Evolutionary conservation across 371 early-diverging fungal genomes (phyloP).

Genomic region (Sporodiniella umbellata): DNA sequence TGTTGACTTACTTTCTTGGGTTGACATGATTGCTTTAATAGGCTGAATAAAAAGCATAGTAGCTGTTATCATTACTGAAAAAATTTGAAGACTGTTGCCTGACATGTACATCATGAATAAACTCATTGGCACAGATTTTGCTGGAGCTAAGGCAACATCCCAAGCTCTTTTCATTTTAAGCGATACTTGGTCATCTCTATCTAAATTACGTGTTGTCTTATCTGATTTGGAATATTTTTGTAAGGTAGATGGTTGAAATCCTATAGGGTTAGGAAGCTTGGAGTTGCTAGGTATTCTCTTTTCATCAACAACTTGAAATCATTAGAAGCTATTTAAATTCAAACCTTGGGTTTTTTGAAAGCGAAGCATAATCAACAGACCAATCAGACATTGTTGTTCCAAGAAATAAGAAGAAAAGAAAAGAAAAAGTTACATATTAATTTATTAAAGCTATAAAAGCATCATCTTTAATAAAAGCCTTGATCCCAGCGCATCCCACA

Average conservation of each 20-base stretch:
- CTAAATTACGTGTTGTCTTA: background rate
- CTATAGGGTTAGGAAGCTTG: slow-evolving; percentile 33
- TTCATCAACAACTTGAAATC: background rate
- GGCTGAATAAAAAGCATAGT: slow-evolving; percentile 90
- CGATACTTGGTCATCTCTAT: background rate
- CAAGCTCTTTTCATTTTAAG: slow-evolving; percentile 77
- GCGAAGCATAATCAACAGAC: slow-evolving; percentile 38
- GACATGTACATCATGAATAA: slow-evolving; percentile 98
- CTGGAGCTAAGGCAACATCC: slow-evolving; percentile 92
- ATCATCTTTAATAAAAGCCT: slow-evolving; percentile 27
- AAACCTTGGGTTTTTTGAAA: slow-evolving; percentile 18
- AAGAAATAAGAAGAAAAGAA: background rate
- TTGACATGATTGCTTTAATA: slow-evolving; percentile 70
- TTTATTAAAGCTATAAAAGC: background rate
- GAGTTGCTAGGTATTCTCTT: background rate
- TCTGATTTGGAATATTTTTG: slow-evolving; percentile 17
- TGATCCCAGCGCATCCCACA: slow-evolving; percentile 36
- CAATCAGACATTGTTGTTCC: slow-evolving; percentile 28
- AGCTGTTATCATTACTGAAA: slow-evolving; percentile 90
- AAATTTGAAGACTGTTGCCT: slow-evolving; percentile 93
- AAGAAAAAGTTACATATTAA: background rate
- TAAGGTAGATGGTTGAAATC: slow-evolving; percentile 32
- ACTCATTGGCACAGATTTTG: slow-evolving; percentile 95
- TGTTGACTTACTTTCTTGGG: slow-evolving; percentile 56
- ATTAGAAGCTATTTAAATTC: background rate